These are phyloP conservation scores for Ogataea hybrid DNA, from an alignment of 1,139 yeast genomes.

Conservation along the genomic window DNA sequence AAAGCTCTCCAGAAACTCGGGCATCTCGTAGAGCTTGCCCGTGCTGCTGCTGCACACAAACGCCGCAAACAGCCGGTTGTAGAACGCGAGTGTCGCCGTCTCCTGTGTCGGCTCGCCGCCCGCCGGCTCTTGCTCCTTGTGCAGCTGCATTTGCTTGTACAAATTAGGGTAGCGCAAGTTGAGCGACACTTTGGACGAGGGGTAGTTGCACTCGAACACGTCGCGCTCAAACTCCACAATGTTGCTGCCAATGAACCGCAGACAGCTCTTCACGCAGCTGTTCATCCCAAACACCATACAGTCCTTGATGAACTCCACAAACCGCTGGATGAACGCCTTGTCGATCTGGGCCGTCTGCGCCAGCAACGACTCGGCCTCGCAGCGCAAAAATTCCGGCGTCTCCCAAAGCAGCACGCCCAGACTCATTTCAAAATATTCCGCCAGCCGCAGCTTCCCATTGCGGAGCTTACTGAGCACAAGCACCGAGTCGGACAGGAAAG, in stretches of 20 bases:
- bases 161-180: conserved; percentile 20
- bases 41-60: conserved; percentile 16
- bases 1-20: conserved; percentile 21
- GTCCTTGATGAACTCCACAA: conserved; percentile 24
- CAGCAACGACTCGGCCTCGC: conserved; percentile 13
- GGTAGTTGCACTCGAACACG: conserved; percentile 14
- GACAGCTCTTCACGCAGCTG: conserved; percentile 17
- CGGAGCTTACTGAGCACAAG: conserved; percentile 15
- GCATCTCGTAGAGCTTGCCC: conserved; percentile 16
- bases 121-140: conserved; percentile 4
- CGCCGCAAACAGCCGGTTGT: conserved; percentile 16
- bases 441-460: conserved; percentile 9
- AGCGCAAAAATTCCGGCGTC: conserved; percentile 18
- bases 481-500: too few species aligned
- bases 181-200: conserved; percentile 14
- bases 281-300: conserved; percentile 24
- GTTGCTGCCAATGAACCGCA: conserved; percentile 15
- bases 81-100: conserved; percentile 11
- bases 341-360: conserved; percentile 8
- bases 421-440: conserved; percentile 17
- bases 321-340: conserved; percentile 17
- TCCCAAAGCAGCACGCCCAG: conserved; percentile 14
- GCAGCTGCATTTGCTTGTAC: conserved; percentile 14
- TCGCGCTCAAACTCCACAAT: conserved; percentile 22
- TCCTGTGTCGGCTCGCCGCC: background rate